Evolutionary conservation across 2,329 filamentous ascomycete genomes (phyloP).

Genomic region (Fusarium avenaceum): DNA sequence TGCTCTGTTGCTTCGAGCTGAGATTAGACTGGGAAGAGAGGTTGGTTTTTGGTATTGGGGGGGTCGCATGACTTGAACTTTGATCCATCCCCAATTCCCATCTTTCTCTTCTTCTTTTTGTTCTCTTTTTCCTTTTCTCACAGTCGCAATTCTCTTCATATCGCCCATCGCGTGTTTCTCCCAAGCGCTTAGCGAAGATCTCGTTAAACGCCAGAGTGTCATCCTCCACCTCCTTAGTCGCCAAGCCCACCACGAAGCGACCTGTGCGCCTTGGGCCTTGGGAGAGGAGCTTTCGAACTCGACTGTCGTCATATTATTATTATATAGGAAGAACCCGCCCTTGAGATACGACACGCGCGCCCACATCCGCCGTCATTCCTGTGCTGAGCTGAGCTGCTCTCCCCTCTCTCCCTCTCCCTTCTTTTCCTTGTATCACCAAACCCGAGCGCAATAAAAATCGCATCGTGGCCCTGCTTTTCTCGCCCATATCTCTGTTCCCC

Average conservation of each 20-base stretch:
- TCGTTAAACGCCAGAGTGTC: slow-evolving; percentile 1
- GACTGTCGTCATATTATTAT: slow-evolving; percentile 39
- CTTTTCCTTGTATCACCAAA: slow-evolving; percentile 9
- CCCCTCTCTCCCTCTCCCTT: not conserved
- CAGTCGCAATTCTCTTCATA: not conserved
- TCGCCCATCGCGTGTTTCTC: not conserved
- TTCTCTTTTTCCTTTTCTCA: not conserved
- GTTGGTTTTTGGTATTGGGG: slow-evolving; percentile 24
- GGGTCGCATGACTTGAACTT: slow-evolving; percentile 34
- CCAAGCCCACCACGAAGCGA: slow-evolving; percentile 27
- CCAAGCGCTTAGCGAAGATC: not conserved
- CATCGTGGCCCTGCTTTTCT: slow-evolving; percentile 11
- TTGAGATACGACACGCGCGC: slow-evolving; percentile 19
- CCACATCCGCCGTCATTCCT: slow-evolving; percentile 34
- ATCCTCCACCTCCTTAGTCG: slow-evolving; percentile 6
- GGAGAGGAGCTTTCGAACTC: not conserved
- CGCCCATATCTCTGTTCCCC: not conserved
- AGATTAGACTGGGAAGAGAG: slow-evolving; percentile 19
- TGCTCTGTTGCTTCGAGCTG: slow-evolving; percentile 31
- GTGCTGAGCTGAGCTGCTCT: slow-evolving; percentile 9
- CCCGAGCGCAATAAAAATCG: slow-evolving; percentile 14
- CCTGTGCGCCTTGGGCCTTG: slow-evolving; percentile 26
- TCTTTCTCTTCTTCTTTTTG: slow-evolving; percentile 3
- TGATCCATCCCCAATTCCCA: slow-evolving; percentile 15
- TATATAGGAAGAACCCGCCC: slow-evolving; percentile 29